phyloP scores from a whole-genome alignment of 2,329 filamentous ascomycete species.

The Sporothrix euskadiensis region DNA sequence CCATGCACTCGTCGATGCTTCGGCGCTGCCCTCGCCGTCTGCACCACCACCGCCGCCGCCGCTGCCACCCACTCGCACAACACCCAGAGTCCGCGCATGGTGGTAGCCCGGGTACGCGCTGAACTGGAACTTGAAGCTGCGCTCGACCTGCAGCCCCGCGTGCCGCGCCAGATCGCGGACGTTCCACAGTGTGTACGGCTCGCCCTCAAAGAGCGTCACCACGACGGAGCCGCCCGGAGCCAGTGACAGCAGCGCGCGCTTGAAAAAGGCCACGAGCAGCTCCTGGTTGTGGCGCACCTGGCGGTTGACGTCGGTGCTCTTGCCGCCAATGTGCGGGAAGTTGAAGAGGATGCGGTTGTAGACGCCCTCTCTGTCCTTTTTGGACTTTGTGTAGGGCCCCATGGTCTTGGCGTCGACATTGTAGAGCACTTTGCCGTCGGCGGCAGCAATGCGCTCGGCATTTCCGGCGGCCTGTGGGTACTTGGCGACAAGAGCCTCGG shows the following conservation, averaged over 20 bases:
- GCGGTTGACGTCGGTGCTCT: constrained; percentile 88
- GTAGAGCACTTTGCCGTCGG: constrained; percentile 55
- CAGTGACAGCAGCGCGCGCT: constrained; percentile 53
- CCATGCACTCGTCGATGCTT: constrained; percentile 43
- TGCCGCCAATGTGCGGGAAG: constrained; percentile 93
- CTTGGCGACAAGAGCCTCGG: constrained; percentile 64
- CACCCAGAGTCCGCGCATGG: constrained; percentile 72
- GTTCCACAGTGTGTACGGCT: constrained; percentile 97
- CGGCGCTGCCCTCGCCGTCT: neutral
- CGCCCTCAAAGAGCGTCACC: constrained; percentile 87
- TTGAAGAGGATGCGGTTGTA: constrained; percentile 90
- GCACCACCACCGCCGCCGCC: constrained; percentile 37
- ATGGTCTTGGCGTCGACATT: constrained; percentile 68
- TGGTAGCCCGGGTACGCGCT: constrained; percentile 70
- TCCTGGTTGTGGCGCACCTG: constrained; percentile 92
- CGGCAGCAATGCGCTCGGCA: constrained; percentile 53
- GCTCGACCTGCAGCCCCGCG: constrained; percentile 66
- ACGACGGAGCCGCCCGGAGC: constrained; percentile 64
- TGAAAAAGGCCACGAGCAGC: constrained; percentile 69
- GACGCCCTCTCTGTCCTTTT: constrained; percentile 40
- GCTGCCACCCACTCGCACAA: constrained; percentile 50
- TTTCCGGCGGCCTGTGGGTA: constrained; percentile 69
- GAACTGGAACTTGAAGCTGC: constrained; percentile 69
- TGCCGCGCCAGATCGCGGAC: constrained; percentile 83
- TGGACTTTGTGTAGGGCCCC: constrained; percentile 43